Base-by-base conservation (phyloP, 345 rosid species). In the Cochlearia excelsa region DNA sequence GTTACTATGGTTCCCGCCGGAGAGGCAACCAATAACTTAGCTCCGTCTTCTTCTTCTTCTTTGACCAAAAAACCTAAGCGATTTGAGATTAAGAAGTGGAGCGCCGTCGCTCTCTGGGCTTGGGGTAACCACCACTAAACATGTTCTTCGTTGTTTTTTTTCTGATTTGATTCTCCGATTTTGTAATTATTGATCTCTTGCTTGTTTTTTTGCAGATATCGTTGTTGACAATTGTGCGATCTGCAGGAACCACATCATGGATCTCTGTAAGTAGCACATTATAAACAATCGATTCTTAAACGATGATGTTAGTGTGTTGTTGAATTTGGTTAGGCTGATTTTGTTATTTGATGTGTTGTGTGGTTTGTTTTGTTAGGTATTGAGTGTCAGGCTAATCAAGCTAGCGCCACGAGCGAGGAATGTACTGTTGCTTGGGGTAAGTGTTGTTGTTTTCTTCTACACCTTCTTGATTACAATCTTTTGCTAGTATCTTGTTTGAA, bases 371-470 rank as follows among this genome's bases (percentile, higher is more conserved):
- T 50, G 9, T 65, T 60, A 92, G 98, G 98, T 67, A 92, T 88
- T 7, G 98, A 92, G 62, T 92, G 98, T 55, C 98, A 92, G 49
- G 95, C 95, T 16, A 88, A 88, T 74, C 97, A 88, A 64, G 94
- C 97, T 2, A 83, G 94, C 9, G 97, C 95, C 29, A 83, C 98
- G 3, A 89, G 91, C 54, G 97, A 88, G 76, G 97, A 92, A 71
- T 92, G 98, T 78, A 86, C 98, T 52, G 98, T 88, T 63, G 98
- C 97, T 64, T 88, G 97, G 97, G 98, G 98, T 92, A 79, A 55
- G 73, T 23, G 28, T 67, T 48, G 51, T 26, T 51, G n/a, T 55
- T 57, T 48, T 27, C 26, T 31, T 31, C 35, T 31, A 6, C 26
- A 51, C 6, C 5, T 3, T 41, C 47, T 47, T 68, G 50, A 27